Conservation (phyloP, 2,329 filamentous ascomycete species). For the Pyrenochaeta sp. region DNA sequence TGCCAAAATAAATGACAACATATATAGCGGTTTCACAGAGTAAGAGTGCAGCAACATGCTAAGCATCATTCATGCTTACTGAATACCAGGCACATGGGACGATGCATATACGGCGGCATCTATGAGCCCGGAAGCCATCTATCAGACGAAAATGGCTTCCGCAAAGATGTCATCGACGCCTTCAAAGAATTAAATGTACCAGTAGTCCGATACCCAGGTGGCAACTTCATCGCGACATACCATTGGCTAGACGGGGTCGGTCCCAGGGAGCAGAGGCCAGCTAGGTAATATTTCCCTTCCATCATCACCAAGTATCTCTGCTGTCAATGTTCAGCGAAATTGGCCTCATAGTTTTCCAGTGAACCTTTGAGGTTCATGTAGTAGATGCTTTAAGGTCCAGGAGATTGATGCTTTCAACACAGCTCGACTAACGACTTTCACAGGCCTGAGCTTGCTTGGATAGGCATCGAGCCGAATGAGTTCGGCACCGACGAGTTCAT, state of each 20-base stretch:
- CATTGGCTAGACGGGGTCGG: conserved; percentile 86
- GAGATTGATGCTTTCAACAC: neutral
- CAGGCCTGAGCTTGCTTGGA: conserved; percentile 80
- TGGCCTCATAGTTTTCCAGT: neutral
- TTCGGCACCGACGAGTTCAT: conserved; percentile 91
- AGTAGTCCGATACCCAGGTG: conserved; percentile 81
- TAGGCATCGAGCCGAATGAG: conserved; percentile 77
- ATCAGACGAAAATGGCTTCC: conserved; percentile 78
- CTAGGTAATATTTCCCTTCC: conserved; percentile 49
- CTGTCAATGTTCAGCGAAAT: neutral
- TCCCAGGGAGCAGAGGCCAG: conserved; percentile 72
- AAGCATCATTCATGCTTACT: conserved; percentile 30
- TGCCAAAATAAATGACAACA: conserved; percentile 79
- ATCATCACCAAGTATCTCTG: neutral
- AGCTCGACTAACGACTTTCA: conserved; percentile 10
- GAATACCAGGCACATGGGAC: conserved; percentile 77
- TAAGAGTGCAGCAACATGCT: conserved; percentile 53
- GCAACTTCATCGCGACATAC: conserved; percentile 86
- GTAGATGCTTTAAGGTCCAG: neutral
- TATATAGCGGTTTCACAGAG: conserved; percentile 87
- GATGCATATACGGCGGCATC: conserved; percentile 87
- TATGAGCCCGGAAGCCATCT: conserved; percentile 79
- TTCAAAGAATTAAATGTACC: conserved; percentile 78
- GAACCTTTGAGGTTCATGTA: neutral
- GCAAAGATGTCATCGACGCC: conserved; percentile 78